These are phyloP conservation scores for Hanseniaspora occidentalis DNA, from an alignment of 805 yeast species.

Conservation along the genomic window DNA sequence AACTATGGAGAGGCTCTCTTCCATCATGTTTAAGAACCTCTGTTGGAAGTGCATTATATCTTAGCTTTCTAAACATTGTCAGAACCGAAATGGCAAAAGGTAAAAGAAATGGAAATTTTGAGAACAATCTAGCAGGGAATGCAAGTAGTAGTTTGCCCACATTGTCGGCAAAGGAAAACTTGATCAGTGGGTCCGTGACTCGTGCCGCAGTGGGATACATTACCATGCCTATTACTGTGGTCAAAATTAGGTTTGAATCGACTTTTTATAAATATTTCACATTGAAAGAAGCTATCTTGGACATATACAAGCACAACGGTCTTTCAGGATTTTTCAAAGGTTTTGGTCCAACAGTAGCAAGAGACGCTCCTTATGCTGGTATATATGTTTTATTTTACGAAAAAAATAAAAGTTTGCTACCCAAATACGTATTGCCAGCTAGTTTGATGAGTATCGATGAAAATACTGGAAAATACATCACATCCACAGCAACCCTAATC, in stretches of 20 bases:
- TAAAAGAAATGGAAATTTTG: slow-evolving; percentile 5
- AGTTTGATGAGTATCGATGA: slow-evolving; percentile 8
- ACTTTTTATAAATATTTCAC: slow-evolving; percentile 59
- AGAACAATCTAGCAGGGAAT: slow-evolving; percentile 3
- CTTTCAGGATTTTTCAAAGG: slow-evolving; percentile 73
- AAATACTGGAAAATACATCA: slow-evolving; percentile 17
- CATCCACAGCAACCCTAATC: slow-evolving; percentile 38
- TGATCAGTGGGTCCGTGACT: slow-evolving; percentile 64
- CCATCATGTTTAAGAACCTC: slow-evolving; percentile 88
- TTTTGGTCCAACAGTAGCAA: slow-evolving; percentile 68
- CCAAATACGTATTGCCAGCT: slow-evolving; percentile 24
- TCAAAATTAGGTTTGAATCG: slow-evolving; percentile 85
- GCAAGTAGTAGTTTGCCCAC: slow-evolving; percentile 48
- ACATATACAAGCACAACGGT: slow-evolving; percentile 43
- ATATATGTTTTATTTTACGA: slow-evolving; percentile 80
- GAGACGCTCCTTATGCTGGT: slow-evolving; percentile 98
- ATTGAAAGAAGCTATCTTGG: slow-evolving; percentile 42
- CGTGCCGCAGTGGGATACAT: slow-evolving; percentile 72
- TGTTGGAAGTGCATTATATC: slow-evolving; percentile 77
- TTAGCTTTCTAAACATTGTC: slow-evolving; percentile 54
- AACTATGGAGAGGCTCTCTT: slow-evolving; percentile 86
- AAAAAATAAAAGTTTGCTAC: slow-evolving; percentile 46
- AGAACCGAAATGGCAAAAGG: slow-evolving; percentile 37
- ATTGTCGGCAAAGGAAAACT: slow-evolving; percentile 54
- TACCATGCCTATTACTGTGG: slow-evolving; percentile 89